Percentiles rank a stretch among this genome's conserved stretches.
These are phyloP conservation scores for Debaryomyces udenii DNA, from an alignment of 1,139 yeast genomes.

Conservation along the genomic window DNA sequence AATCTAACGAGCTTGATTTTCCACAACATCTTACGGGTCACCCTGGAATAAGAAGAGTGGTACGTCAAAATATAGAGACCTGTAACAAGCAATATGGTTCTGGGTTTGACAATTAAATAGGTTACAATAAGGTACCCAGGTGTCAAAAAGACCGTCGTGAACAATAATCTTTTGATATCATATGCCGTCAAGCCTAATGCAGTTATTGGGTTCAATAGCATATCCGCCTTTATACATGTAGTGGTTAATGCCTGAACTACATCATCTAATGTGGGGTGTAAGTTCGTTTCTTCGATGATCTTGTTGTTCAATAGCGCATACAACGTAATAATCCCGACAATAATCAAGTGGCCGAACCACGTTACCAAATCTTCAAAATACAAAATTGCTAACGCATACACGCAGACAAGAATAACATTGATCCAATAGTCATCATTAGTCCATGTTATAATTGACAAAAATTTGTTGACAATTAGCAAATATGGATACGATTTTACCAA, in stretches of 20 bases:
- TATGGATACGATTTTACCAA: conserved; percentile 83
- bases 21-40: conserved; percentile 83
- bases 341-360: conserved; percentile 78
- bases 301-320: conserved; percentile 64
- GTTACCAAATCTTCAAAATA: conserved; percentile 74
- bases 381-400: conserved; percentile 61
- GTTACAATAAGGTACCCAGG: conserved; percentile 78
- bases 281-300: conserved; percentile 54
- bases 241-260: conserved; percentile 80
- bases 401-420: conserved; percentile 62
- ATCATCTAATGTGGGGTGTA: conserved; percentile 84
- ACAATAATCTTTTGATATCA: conserved; percentile 76
- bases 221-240: conserved; percentile 74
- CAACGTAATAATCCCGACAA: conserved; percentile 67
- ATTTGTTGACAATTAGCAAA: conserved; percentile 67
- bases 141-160: conserved; percentile 82
- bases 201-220: conserved; percentile 77
- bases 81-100: conserved; percentile 59
- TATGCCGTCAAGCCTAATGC: conserved; percentile 69
- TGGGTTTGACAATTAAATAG: conserved; percentile 68
- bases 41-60: conserved; percentile 83
- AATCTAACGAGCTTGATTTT: conserved; percentile 71
- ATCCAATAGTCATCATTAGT: conserved; percentile 84
- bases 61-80: conserved; percentile 75
- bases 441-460: conserved; percentile 83